phyloP scores from a whole-genome alignment of 208 protist genomes.

The Leishmania guyanensis region DNA sequence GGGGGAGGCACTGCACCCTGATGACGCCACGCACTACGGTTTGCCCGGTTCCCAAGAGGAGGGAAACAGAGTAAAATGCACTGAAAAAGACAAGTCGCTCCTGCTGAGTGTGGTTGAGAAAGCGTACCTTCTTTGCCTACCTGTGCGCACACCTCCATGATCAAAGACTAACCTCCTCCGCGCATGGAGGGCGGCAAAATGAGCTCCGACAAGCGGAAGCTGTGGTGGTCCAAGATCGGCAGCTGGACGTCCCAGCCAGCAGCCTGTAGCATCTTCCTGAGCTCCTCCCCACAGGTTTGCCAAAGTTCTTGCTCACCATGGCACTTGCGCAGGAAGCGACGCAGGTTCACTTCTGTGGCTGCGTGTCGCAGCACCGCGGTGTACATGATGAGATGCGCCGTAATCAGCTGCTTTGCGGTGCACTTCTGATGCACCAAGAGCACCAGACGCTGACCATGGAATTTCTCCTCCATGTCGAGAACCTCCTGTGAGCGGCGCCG shows the following conservation, averaged over 20 bases:
- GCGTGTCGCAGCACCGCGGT: slow-evolving; percentile 62
- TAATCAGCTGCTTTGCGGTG: slow-evolving; percentile 55
- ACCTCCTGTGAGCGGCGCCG: slow-evolving; percentile 12
- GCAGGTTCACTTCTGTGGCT: slow-evolving; percentile 40
- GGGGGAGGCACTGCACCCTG: no score
- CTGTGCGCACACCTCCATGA: not conserved
- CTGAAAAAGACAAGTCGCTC: no score
- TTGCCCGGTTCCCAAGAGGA: no score
- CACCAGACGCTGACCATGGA: slow-evolving; percentile 43
- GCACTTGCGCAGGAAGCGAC: slow-evolving; percentile 57
- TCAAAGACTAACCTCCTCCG: not conserved
- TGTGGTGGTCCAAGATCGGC: slow-evolving; percentile 65
- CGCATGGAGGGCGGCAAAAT: slow-evolving; percentile 35
- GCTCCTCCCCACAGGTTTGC: slow-evolving; percentile 20
- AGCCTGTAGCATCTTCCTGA: slow-evolving; percentile 38
- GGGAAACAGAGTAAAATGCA: no score
- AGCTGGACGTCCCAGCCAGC: slow-evolving; percentile 75
- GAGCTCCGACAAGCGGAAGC: slow-evolving; percentile 66
- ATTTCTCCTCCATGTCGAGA: slow-evolving; percentile 26
- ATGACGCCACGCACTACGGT: not conserved
- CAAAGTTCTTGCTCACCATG: slow-evolving; percentile 51
- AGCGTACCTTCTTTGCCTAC: no score
- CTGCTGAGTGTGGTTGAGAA: no score
- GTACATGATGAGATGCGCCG: slow-evolving; percentile 74
- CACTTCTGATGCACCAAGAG: slow-evolving; percentile 77